Conservation (phyloP, 129 eudicot species). For the Pittosporum tobira region DNA sequence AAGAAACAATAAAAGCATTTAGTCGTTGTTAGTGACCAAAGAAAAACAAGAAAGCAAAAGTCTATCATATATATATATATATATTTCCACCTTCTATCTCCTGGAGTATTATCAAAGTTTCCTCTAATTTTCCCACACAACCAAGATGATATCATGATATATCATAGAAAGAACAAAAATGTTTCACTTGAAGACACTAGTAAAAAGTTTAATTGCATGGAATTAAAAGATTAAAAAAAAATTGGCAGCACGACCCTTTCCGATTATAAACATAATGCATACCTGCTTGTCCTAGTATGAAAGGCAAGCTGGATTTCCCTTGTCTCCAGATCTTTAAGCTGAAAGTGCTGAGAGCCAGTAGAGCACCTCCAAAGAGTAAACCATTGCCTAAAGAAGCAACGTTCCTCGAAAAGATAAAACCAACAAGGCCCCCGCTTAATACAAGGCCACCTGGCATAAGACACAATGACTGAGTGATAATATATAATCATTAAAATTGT, state of each 20-base stretch:
- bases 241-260: background rate
- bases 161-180: background rate
- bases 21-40: background rate
- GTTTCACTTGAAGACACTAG: background rate
- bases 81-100: too few species aligned
- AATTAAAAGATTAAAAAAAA: too few species aligned
- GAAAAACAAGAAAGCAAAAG: background rate
- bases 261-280: background rate
- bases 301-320: slow-evolving; percentile 79
- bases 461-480: background rate
- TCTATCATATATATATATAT: background rate
- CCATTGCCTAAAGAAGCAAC: slow-evolving; percentile 42
- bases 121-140: too few species aligned
- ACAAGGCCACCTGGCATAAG: slow-evolving; percentile 62
- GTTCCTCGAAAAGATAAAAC: slow-evolving; percentile 63
- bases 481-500: background rate
- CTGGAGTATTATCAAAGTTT: too few species aligned
- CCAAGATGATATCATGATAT: too few species aligned
- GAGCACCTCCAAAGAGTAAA: slow-evolving; percentile 69
- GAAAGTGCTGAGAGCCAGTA: slow-evolving; percentile 60
- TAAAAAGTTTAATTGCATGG: too few species aligned
- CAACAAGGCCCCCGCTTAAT: slow-evolving; percentile 56
- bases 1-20: slow-evolving; percentile 7
- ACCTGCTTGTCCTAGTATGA: slow-evolving; percentile 96
- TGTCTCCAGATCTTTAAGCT: slow-evolving; percentile 87